phyloP scores from a whole-genome alignment of 768 basidiomycete species.

The Lactifluus hygrophoroides region DNA sequence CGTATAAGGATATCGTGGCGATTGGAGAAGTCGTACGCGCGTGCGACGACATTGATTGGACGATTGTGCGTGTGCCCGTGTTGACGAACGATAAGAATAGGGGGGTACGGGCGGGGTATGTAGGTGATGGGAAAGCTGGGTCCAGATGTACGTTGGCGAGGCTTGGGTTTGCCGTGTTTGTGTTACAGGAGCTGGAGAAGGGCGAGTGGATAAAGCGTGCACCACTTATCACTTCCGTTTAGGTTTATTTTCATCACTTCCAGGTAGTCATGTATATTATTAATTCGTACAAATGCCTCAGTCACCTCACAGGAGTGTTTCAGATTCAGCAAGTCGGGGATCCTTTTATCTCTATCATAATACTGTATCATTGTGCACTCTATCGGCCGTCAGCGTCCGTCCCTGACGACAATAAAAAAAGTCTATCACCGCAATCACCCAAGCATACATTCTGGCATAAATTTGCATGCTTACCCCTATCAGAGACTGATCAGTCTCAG shows the following conservation, averaged over 20 bases:
- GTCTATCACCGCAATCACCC: too few species aligned
- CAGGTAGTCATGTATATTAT: too few species aligned
- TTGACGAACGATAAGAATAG: conserved; percentile 42
- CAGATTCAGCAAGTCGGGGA: too few species aligned
- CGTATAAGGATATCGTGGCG: conserved; percentile 63
- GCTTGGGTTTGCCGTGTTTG: conserved; percentile 52
- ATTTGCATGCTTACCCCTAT: too few species aligned
- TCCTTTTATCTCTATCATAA: too few species aligned
- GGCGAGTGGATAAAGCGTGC: conserved; percentile 50
- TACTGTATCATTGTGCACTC: too few species aligned
- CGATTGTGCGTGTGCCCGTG: conserved; percentile 59
- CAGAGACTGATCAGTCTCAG: too few species aligned
- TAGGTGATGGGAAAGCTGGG: conserved; percentile 53
- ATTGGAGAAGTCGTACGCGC: conserved; percentile 50
- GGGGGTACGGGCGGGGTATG: conserved; percentile 50
- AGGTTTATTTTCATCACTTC: neutral
- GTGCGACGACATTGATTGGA: conserved; percentile 53
- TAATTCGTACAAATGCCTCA: too few species aligned
- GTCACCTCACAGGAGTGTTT: neutral
- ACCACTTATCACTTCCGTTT: conserved; percentile 32
- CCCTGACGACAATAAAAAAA: too few species aligned
- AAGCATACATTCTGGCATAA: too few species aligned
- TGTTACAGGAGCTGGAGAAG: conserved; percentile 46
- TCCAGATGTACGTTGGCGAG: conserved; percentile 37
- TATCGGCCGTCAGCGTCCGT: too few species aligned